These are phyloP conservation scores for Sicyos edulis DNA, from an alignment of 306 rosid genomes.

Conservation along the genomic window DNA sequence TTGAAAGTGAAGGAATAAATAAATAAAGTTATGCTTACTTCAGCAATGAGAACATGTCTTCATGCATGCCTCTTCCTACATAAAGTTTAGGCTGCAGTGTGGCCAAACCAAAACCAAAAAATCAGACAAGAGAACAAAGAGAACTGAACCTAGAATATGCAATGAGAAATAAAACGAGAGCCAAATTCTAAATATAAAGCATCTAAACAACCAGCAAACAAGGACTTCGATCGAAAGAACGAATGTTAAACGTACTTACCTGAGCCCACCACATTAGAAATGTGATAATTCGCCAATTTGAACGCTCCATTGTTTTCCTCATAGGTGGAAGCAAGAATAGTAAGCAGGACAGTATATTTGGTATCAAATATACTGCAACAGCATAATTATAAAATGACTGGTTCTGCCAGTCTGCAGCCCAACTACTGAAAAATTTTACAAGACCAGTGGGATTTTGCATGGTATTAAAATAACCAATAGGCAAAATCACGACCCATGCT, in stretches of 20 bases:
- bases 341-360: slow-evolving; percentile 65
- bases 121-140: slow-evolving; percentile 19
- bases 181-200: neutral
- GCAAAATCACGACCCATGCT: slow-evolving; percentile 80
- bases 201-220: slow-evolving; percentile 13
- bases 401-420: slow-evolving; percentile 74
- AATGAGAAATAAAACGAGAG: neutral
- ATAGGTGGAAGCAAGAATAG: slow-evolving; percentile 86
- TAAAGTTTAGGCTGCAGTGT: slow-evolving; percentile 83
- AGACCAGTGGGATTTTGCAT: slow-evolving; percentile 72
- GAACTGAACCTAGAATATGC: slow-evolving; percentile 13
- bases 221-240: slow-evolving; percentile 15
- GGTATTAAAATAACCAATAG: slow-evolving; percentile 68
- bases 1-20: neutral
- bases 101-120: slow-evolving; percentile 27
- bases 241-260: slow-evolving; percentile 42
- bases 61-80: slow-evolving; percentile 92
- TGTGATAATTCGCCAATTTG: slow-evolving; percentile 57
- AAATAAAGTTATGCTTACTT: slow-evolving; percentile 47
- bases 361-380: slow-evolving; percentile 60
- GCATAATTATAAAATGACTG: slow-evolving; percentile 65
- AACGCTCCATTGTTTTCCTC: slow-evolving; percentile 69
- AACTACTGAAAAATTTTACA: slow-evolving; percentile 62
- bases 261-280: slow-evolving; percentile 98
- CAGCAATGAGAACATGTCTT: slow-evolving; percentile 63